Conservation (phyloP, 768 basidiomycete species). For the Tremella mesenterica region DNA sequence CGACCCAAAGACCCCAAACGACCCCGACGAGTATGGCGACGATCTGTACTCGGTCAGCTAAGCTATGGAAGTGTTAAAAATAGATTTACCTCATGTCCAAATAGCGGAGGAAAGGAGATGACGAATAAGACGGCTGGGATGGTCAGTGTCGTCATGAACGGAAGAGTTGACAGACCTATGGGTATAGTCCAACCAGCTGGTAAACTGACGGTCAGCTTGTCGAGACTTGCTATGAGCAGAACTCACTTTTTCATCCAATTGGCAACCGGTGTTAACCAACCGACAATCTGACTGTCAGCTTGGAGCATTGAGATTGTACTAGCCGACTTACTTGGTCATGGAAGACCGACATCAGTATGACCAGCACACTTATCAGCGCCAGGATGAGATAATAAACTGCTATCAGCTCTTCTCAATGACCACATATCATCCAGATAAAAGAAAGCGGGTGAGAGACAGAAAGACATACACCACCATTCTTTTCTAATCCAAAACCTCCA, state of each 20-base stretch:
- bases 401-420: background rate
- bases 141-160: background rate
- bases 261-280: conserved; percentile 60
- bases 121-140: conserved; percentile 56
- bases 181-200: conserved; percentile 53
- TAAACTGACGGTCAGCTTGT: conserved; percentile 16
- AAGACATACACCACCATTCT: conserved; percentile 27
- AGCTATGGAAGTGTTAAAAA: background rate
- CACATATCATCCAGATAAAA: background rate
- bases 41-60: conserved; percentile 20
- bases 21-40: conserved; percentile 41
- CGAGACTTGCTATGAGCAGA: background rate
- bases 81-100: conserved; percentile 62
- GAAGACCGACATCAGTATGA: conserved; percentile 30
- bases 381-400: conserved; percentile 25
- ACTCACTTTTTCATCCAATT: conserved; percentile 53
- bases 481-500: conserved; percentile 43
- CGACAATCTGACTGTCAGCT: conserved; percentile 59
- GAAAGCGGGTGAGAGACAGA: background rate
- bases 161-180: conserved; percentile 52
- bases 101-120: conserved; percentile 82
- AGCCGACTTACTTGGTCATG: conserved; percentile 29
- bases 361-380: conserved; percentile 23
- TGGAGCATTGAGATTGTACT: background rate
- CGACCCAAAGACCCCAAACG: conserved; percentile 45